A percentile compares a stretch with the other conserved stretches of the same genome.
Evolutionary conservation across 306 rosid genomes (phyloP).

Genomic region (Arachis hypogaea): DNA sequence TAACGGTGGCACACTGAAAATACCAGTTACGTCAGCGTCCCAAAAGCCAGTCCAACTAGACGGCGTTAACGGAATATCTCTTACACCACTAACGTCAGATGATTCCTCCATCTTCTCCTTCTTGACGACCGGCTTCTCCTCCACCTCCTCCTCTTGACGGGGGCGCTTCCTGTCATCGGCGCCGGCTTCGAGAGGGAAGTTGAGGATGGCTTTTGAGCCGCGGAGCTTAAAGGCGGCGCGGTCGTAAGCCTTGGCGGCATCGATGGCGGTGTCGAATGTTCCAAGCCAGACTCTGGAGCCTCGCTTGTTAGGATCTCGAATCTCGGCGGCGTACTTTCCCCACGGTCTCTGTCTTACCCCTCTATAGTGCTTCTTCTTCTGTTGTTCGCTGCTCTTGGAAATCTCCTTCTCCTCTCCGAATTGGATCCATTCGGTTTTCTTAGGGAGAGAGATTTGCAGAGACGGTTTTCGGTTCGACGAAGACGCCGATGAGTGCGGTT

Average conservation of each 20-base stretch:
- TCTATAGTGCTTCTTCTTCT: constrained; percentile 50
- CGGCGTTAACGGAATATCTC: constrained; percentile 74
- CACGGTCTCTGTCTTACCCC: constrained; percentile 81
- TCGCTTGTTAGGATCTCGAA: constrained; percentile 68
- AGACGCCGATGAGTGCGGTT: too few relatives aligned
- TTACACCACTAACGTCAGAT: neutral
- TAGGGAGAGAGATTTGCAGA: constrained; percentile 61
- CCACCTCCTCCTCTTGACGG: constrained; percentile 40
- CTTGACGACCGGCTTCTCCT: constrained; percentile 39
- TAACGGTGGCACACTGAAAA: constrained; percentile 62
- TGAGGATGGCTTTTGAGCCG: constrained; percentile 77
- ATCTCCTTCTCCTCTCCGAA: constrained; percentile 35
- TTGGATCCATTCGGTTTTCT: constrained; percentile 63
- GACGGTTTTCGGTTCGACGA: constrained; percentile 45
- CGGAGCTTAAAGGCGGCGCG: constrained; percentile 75
- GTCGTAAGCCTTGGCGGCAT: constrained; percentile 82
- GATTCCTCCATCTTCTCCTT: constrained; percentile 44
- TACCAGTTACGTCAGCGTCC: constrained; percentile 52
- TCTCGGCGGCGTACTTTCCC: constrained; percentile 87
- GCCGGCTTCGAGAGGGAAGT: constrained; percentile 66
- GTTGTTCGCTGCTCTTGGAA: neutral
- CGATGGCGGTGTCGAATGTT: constrained; percentile 69
- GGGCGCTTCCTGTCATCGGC: constrained; percentile 44
- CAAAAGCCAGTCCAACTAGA: constrained; percentile 62
- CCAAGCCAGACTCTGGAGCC: constrained; percentile 84